A percentile compares a stretch with the other conserved stretches of the same genome.
Conservation (phyloP, 2,329 filamentous ascomycete genomes). For the Fusarium sarcochroum region DNA sequence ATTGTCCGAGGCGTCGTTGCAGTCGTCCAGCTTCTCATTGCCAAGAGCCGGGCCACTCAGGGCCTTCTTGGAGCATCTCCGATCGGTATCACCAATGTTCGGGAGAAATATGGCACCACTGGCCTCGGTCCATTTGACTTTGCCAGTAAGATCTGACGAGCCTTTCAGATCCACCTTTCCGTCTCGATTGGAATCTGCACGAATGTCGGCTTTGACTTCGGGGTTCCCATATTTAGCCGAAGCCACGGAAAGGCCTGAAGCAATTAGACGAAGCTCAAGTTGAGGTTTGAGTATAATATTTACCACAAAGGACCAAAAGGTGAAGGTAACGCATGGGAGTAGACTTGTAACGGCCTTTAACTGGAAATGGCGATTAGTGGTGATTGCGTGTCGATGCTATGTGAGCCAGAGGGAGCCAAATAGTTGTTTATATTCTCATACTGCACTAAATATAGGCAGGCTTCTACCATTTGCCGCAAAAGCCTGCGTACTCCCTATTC, state of each 20-base stretch:
- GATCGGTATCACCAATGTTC: slow-evolving; percentile 52
- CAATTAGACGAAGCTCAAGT: neutral
- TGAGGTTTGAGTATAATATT: accelerated
- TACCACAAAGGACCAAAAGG: neutral
- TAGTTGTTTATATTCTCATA: too few species aligned
- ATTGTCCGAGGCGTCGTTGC: slow-evolving; percentile 54
- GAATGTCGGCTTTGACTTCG: slow-evolving; percentile 20
- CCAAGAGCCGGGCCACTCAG: slow-evolving; percentile 3
- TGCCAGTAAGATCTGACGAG: slow-evolving; percentile 37
- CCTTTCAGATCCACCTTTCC: slow-evolving; percentile 46
- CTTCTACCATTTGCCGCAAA: too few species aligned
- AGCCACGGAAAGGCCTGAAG: neutral
- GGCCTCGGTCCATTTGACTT: slow-evolving; percentile 40
- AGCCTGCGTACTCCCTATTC: too few species aligned
- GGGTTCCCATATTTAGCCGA: neutral
- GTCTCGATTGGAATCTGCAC: slow-evolving; percentile 55
- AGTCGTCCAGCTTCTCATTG: slow-evolving; percentile 45
- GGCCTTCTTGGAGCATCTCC: slow-evolving; percentile 46
- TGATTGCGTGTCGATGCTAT: too few species aligned
- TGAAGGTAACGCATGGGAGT: neutral
- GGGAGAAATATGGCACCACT: slow-evolving; percentile 54
- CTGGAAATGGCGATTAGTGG: too few species aligned
- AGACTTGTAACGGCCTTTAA: too few species aligned
- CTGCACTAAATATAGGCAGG: too few species aligned
- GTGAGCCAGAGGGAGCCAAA: too few species aligned